phyloP scores from a whole-genome alignment of 2,329 filamentous ascomycete genomes.

The Thermoascus crustaceus region DNA sequence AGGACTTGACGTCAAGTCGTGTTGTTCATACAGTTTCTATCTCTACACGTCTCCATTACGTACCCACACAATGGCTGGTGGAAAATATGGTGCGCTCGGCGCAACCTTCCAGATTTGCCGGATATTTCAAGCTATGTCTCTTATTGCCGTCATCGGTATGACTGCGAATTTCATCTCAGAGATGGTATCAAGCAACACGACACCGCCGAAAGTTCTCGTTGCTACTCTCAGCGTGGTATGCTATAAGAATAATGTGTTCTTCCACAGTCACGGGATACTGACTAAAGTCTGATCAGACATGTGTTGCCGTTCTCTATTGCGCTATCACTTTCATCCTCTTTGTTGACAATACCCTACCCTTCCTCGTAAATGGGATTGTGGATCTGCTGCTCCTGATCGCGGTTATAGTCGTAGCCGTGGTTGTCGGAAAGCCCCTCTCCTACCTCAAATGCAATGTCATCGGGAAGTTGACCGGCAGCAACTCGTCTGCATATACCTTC shows the following conservation, averaged over 20 bases:
- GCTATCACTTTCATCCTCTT: constrained; percentile 75
- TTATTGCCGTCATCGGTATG: constrained; percentile 72
- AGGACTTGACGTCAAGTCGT: background rate
- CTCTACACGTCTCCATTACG: background rate
- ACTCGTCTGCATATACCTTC: constrained; percentile 47
- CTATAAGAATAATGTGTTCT: constrained; percentile 14
- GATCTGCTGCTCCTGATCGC: constrained; percentile 67
- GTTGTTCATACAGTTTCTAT: constrained; percentile 1
- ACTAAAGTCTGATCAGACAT: constrained; percentile 47
- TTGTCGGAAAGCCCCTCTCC: constrained; percentile 72
- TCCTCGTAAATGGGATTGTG: constrained; percentile 57
- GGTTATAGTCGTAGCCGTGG: constrained; percentile 66
- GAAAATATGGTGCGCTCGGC: constrained; percentile 60
- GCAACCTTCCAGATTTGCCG: constrained; percentile 70
- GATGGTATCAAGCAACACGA: constrained; percentile 58
- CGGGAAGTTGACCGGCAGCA: constrained; percentile 37
- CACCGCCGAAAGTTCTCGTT: constrained; percentile 64
- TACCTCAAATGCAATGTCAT: constrained; percentile 63
- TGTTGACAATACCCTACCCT: constrained; percentile 65
- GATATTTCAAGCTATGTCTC: constrained; percentile 59
- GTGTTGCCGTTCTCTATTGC: constrained; percentile 70
- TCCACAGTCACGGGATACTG: background rate
- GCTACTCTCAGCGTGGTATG: constrained; percentile 73
- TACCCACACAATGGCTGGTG: constrained; percentile 39
- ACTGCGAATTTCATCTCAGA: constrained; percentile 72